These are phyloP conservation scores for Reutealis trisperma DNA, from an alignment of 345 rosid genomes.

Conservation along the genomic window DNA sequence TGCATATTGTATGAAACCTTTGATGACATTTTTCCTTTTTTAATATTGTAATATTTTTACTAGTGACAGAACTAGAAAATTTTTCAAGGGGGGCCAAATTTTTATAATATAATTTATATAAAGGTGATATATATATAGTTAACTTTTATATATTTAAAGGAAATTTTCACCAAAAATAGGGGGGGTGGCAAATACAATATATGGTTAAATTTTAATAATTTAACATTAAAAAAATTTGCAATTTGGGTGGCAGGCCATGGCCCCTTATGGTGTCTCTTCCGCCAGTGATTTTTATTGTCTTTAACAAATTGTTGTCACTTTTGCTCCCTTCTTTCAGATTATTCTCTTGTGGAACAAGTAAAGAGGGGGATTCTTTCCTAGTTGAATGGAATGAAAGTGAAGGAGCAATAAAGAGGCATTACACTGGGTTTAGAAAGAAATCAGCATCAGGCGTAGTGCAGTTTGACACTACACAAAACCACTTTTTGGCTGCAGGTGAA, in stretches of 20 bases:
- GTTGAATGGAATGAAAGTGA: conserved; percentile 98
- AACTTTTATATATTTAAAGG: too few species aligned
- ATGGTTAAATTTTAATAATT: too few species aligned
- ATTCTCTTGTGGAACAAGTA: conserved; percentile 91
- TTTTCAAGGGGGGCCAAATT: too few species aligned
- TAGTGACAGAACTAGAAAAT: too few species aligned
- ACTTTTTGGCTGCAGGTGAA: conserved; percentile 88
- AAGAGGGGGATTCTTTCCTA: conserved; percentile 77
- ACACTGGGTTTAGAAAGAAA: conserved; percentile 68
- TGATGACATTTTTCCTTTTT: background rate
- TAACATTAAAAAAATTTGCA: too few species aligned
- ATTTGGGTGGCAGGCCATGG: too few species aligned
- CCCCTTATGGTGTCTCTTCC: too few species aligned
- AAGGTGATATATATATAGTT: too few species aligned
- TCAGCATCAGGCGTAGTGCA: conserved; percentile 57
- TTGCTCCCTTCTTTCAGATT: conserved; percentile 47
- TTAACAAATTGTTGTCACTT: conserved; percentile 2
- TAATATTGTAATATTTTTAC: background rate
- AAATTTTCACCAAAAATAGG: too few species aligned
- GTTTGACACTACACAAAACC: conserved; percentile 86
- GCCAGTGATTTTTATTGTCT: background rate
- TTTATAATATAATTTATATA: too few species aligned
- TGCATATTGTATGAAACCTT: background rate
- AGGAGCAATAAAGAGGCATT: conserved; percentile 80
- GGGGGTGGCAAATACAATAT: too few species aligned